Percentiles rank a stretch among this genome's conserved stretches.
These are phyloP conservation scores for Debaryomyces psychrophilus DNA, from an alignment of 1,139 yeast species.

Conservation along the genomic window DNA sequence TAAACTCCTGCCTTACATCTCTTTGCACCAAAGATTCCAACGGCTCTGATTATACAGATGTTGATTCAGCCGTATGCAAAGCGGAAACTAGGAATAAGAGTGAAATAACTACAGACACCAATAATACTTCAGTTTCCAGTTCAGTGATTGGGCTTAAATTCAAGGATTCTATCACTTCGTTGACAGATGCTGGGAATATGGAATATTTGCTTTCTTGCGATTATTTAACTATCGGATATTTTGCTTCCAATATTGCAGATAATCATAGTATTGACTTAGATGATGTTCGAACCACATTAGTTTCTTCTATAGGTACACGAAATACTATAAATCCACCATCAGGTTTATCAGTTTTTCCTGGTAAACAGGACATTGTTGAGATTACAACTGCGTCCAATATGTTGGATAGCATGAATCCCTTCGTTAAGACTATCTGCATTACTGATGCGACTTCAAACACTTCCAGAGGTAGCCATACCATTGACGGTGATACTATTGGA, in stretches of 20 bases:
- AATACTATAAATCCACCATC: background rate
- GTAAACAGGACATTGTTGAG: background rate
- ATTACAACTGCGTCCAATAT: background rate
- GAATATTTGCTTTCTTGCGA: background rate
- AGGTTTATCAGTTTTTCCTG: background rate
- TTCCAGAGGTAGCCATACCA: background rate
- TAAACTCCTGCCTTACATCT: background rate
- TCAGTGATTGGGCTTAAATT: background rate
- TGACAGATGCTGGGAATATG: background rate
- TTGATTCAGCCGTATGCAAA: background rate
- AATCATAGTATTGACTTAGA: background rate
- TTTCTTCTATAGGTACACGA: background rate
- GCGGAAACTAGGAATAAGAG: background rate
- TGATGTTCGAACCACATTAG: background rate
- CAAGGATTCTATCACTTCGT: background rate
- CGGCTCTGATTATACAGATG: background rate
- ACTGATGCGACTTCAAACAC: background rate
- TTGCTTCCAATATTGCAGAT: background rate
- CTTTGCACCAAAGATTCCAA: background rate
- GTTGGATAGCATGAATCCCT: background rate
- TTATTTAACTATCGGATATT: background rate
- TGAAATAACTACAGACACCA: background rate
- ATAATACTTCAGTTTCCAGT: slow-evolving; percentile 6
- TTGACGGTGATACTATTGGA: background rate
- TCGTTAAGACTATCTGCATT: background rate